phyloP scores from a whole-genome alignment of 352 stramenopile species.

The Phytophthora sp. region DNA sequence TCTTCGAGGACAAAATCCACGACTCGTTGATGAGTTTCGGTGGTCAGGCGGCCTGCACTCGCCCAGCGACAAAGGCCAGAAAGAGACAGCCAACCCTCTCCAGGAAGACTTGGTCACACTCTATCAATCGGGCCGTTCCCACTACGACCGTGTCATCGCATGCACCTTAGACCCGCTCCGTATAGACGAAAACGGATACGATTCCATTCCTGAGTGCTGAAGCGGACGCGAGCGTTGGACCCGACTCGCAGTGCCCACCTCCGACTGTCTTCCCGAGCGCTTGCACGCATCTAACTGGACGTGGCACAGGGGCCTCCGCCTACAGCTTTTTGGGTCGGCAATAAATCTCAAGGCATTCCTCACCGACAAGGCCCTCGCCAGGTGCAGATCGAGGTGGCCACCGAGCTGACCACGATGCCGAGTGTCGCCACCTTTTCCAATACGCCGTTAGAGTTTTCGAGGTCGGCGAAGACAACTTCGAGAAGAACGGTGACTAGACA shows the following conservation, averaged over 20 bases:
- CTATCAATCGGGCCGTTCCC: neutral
- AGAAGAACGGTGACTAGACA: neutral
- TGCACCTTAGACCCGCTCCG: neutral
- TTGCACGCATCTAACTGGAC: neutral
- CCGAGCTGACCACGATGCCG: neutral
- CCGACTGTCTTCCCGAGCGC: neutral
- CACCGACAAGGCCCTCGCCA: neutral
- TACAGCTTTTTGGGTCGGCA: neutral
- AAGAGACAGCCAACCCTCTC: neutral
- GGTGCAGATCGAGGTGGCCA: too few species aligned
- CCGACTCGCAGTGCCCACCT: too few species aligned
- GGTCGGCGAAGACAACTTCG: neutral
- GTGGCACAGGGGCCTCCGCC: neutral
- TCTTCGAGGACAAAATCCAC: neutral
- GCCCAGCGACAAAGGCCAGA: neutral
- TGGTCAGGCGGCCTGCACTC: neutral
- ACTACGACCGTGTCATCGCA: neutral
- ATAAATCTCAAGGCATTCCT: neutral
- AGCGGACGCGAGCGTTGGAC: neutral
- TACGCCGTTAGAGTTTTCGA: neutral
- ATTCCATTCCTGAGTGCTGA: neutral
- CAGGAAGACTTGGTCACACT: slow-evolving; percentile 1
- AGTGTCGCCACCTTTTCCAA: too few species aligned
- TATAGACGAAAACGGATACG: slow-evolving; percentile 1
- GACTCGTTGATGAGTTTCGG: slow-evolving; percentile 4